Evolutionary conservation across 2,329 filamentous ascomycete species (phyloP).

Genomic region (Sporothrix luriei): DNA sequence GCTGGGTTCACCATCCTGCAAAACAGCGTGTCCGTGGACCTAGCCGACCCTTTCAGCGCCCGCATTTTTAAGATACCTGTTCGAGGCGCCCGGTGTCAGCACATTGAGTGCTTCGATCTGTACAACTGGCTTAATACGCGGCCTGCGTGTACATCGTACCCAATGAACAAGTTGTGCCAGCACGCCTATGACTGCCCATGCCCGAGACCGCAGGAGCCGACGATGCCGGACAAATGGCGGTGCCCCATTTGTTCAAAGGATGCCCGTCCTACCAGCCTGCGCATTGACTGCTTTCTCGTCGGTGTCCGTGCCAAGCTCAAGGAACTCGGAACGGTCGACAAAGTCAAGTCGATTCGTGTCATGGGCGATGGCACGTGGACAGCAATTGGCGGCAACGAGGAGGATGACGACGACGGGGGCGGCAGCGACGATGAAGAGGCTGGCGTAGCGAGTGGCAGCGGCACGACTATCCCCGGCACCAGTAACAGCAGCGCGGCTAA

Average conservation of each 20-base stretch:
- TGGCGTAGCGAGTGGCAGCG: background rate
- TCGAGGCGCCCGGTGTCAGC: slow-evolving; percentile 68
- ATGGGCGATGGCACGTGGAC: slow-evolving; percentile 67
- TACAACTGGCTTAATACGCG: slow-evolving; percentile 76
- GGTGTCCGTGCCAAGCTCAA: slow-evolving; percentile 62
- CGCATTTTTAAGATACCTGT: slow-evolving; percentile 70
- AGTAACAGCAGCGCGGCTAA: too few relatives aligned
- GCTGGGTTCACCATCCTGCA: slow-evolving; percentile 66
- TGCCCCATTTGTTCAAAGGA: slow-evolving; percentile 83
- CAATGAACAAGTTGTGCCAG: slow-evolving; percentile 41
- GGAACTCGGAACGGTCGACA: slow-evolving; percentile 48
- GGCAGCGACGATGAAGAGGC: background rate
- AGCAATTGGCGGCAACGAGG: slow-evolving; percentile 43
- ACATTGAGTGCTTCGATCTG: slow-evolving; percentile 89
- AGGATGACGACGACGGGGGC: slow-evolving; percentile 40
- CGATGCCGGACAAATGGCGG: slow-evolving; percentile 72
- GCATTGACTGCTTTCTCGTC: slow-evolving; percentile 73
- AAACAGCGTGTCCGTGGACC: slow-evolving; percentile 61
- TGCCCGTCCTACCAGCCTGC: slow-evolving; percentile 70
- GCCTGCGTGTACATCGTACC: slow-evolving; percentile 47
- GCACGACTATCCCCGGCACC: background rate
- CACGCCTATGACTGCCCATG: slow-evolving; percentile 46
- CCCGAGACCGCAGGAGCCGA: slow-evolving; percentile 50
- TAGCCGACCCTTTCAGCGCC: slow-evolving; percentile 68
- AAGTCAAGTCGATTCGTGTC: slow-evolving; percentile 64